Conservation (phyloP, 495 filamentous ascomycete species). For the Neurospora sublineolata region DNA sequence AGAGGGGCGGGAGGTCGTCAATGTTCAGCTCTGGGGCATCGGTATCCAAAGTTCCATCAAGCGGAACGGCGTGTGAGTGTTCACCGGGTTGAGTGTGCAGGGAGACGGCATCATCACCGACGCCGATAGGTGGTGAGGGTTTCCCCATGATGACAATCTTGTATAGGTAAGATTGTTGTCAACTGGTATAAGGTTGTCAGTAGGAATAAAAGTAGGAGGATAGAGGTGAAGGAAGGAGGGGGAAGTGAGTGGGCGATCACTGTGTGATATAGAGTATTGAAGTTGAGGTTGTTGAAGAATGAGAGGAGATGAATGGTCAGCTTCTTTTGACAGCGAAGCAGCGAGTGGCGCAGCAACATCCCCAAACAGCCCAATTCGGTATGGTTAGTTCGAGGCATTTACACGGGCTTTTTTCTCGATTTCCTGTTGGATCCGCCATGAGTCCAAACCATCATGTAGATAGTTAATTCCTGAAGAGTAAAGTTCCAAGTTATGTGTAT, state of each 20-base stretch:
- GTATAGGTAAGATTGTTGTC: not conserved
- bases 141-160: conserved; percentile 14
- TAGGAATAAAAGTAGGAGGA: not conserved
- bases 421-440: not conserved
- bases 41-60: conserved; percentile 17
- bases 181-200: not conserved
- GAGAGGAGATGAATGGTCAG: not conserved
- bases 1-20: conserved; percentile 27
- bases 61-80: not conserved
- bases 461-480: not conserved
- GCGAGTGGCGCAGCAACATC: not conserved
- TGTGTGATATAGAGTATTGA: not conserved
- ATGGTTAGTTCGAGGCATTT: not conserved
- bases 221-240: not conserved
- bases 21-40: conserved; percentile 19
- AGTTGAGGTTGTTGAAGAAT: not conserved
- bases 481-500: not conserved
- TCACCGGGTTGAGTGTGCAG: conserved; percentile 15
- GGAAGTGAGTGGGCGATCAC: not conserved
- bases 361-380: not conserved
- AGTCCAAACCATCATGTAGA: not conserved
- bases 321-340: not conserved
- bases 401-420: not conserved
- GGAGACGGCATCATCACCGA: conserved; percentile 16
- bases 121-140: conserved; percentile 6